Evolutionary conservation across 306 rosid genomes (phyloP), one percentile per base, ranked within the genome.

Genomic region (Vachellia pachyceras): DNA sequence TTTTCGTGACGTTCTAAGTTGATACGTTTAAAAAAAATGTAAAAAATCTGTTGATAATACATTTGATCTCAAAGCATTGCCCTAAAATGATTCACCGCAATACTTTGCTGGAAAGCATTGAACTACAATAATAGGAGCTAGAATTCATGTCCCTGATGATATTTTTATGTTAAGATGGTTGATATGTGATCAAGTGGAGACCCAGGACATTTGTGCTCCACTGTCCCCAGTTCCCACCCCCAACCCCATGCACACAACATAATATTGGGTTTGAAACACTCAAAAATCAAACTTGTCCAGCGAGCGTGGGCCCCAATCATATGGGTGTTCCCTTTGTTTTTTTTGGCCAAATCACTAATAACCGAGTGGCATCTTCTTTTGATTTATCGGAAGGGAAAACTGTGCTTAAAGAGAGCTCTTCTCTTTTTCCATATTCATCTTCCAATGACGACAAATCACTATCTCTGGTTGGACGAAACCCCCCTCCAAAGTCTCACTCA

Each of bases 211-310:
- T 47, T 64, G 25, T 67, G 46, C 42, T 49, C 54, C 40, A 20
- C 29, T 6, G 63, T 4, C 6, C 3, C 3, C 60, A 54, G 60
- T 0, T 25, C 33, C 46, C 81, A 37, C 41, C 18, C 25, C 10
- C n/a, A n/a, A n/a, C n/a, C 8, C 65, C 23, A 4, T 18, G 63
- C 33, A 7, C 63, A 52, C 17, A 18, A 2, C 33, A 20, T 50
- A 47, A 46, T 47, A 61, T 73, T 65, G 45, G 73, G 23, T 64
- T 49, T 12, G 66, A 23, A 61, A 42, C 69, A 60, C 25, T 39
- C 52, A 77, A 77, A 77, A 33, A 29, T 29, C 33, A 29, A 29
- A 29, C 33, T 69, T 70, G 68, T 77, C 77, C 63, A 46, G 64
- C 72, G 20, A 35, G 77, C 71, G 52, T 61, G 73, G 73, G 60